Base-by-base conservation (phyloP, 108 stramenopile genomes). In the Skeletonema menzelii region DNA sequence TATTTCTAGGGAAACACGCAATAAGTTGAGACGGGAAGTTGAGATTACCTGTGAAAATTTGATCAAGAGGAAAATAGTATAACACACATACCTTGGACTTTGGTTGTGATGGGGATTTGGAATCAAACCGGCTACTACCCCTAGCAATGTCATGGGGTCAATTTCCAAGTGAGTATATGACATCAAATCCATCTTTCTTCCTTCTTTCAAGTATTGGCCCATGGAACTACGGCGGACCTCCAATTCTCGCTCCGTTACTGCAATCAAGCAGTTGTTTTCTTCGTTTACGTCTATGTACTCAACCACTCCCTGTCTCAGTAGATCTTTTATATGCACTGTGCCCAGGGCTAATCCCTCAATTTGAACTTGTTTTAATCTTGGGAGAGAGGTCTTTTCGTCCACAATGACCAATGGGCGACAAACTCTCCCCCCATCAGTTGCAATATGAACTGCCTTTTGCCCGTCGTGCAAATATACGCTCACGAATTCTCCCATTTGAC, bases 211-310 rank as follows among this genome's bases (percentile, higher is more conserved):
- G 56, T 77, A 83, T 30, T 85, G 73, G 13, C 68, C 66, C 15
- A 84, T 77, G 27, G 88, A 80, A 63, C 82, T 79, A 32, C 83
- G 64, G 13, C 91, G 88, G 26, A 85, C 72, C 69, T 88, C 90
- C 59, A 98, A 82, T 56, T 98, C 95, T 17, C 64, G 75, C 84
- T 98, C 97, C 0, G 91, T 87, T 22, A 98, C 90, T 4, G 96
- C 97, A 65, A 99, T 96, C 69, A 98, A 75, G 22, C 97, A 97
- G 67, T 98, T 99, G 82, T 99, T 98, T 75, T 97, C 97, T 82
- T 99, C 99, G 69, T 99, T 98, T 28, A 98, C 98, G 69, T 99
- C 99, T 27, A 99, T 94, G 81, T 99, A 99, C 75, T 99, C 99
- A 13, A 99, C 95, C 15, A 99, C 85, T 19, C 98, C 98, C 46